phyloP scores from a whole-genome alignment of 495 filamentous ascomycete genomes.

The Xanthoparmelia taractica region DNA sequence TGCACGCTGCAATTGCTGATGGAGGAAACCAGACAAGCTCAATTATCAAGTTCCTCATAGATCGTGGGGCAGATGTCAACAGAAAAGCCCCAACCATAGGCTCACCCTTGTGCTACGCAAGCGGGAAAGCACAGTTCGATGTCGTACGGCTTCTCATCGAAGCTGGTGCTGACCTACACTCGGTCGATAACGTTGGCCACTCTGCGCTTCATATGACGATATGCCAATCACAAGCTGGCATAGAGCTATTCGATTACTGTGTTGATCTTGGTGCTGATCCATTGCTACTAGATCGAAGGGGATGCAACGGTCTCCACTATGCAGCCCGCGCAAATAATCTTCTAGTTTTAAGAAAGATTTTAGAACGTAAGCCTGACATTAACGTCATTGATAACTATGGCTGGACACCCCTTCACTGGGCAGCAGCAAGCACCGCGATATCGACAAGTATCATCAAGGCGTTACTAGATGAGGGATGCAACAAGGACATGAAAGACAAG shows the following conservation, averaged over 20 bases:
- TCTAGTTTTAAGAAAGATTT: neutral
- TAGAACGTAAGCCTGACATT: neutral
- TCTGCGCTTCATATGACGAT: neutral
- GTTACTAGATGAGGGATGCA: neutral
- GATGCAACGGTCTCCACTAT: conserved; percentile 2
- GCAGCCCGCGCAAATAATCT: neutral
- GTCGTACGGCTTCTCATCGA: neutral
- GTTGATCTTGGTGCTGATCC: neutral
- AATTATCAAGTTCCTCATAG: neutral
- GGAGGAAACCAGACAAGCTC: neutral
- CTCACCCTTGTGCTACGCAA: neutral
- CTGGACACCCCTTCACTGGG: neutral
- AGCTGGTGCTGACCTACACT: neutral
- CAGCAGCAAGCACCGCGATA: neutral
- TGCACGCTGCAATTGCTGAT: neutral
- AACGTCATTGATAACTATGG: neutral
- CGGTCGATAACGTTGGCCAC: neutral
- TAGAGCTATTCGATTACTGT: neutral
- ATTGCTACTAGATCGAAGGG: neutral
- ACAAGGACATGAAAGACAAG: neutral
- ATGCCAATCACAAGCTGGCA: neutral
- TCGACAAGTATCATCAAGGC: neutral
- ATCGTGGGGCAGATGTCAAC: neutral
- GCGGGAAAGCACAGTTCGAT: neutral
- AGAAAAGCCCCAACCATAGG: neutral